Conservation (phyloP, 139 green algal species). For the Picochlorum sp. region DNA sequence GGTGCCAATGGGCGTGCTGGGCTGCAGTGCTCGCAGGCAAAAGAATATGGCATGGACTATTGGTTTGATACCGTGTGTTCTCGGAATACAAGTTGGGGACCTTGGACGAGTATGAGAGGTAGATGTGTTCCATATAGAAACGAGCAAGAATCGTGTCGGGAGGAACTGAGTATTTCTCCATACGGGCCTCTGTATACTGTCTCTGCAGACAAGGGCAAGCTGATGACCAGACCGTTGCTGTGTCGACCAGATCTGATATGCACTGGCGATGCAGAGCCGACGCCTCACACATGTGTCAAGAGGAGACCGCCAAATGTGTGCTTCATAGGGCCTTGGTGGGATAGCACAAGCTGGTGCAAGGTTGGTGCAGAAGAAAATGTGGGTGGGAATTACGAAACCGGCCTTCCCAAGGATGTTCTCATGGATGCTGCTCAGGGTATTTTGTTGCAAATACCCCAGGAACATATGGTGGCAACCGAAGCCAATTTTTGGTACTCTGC, state of each 20-base stretch:
- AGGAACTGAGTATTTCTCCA: not conserved
- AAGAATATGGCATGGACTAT: slow-evolving; percentile 1
- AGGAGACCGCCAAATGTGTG: not conserved
- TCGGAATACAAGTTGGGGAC: not conserved
- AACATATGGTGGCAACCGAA: not conserved
- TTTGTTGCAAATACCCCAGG: not conserved
- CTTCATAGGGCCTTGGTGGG: slow-evolving; percentile 4
- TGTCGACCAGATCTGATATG: not conserved
- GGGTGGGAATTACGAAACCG: not conserved
- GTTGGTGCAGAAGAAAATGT: not conserved
- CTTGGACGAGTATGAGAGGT: not conserved
- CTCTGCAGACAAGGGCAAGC: not conserved
- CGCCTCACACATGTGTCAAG: not conserved
- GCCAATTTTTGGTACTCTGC: not conserved
- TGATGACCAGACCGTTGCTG: not conserved
- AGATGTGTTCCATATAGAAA: slow-evolving; percentile 2
- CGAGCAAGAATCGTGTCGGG: slow-evolving; percentile 2
- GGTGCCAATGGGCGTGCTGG: not conserved
- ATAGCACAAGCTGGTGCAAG: slow-evolving; percentile 4
- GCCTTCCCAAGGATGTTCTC: slow-evolving; percentile 4
- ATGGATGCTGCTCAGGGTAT: not conserved
- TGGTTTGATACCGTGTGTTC: slow-evolving; percentile 1
- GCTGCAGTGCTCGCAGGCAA: not conserved
- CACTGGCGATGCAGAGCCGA: not conserved
- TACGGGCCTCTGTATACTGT: not conserved